Evolutionary conservation across 495 filamentous ascomycete species (phyloP), one percentile per base, ranked within the genome.

Genomic region (Lophium mytilinum): DNA sequence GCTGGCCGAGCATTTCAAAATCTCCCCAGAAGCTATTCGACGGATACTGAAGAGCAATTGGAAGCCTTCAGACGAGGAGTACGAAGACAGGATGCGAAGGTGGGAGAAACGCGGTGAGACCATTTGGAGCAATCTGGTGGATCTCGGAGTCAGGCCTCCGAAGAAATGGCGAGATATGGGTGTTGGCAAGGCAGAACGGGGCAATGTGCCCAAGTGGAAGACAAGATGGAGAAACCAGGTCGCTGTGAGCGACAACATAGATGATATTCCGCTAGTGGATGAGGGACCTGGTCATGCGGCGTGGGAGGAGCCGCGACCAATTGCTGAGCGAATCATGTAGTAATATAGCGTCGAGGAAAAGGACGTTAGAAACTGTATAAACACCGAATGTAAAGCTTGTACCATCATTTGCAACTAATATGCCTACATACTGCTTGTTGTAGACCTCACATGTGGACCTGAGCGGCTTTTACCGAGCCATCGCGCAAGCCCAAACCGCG

Each of bases 41-140:
- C 76, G 93, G 18, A 93, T 98, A 34, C 70, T 98, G 63, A 89
- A 81, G 68, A 85, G 81, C 67, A 92, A 86, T 57, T 97, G 93
- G 93, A 73, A 67, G 56, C 86, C 90, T 1, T 78, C 70, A 10
- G 72, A 79, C 9, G 79, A 83, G 9, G 84, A 90, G 63, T 56
- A 69, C 21, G 76, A 80, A 37, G 73, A 82, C 6, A 79, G 89
- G 49, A 76, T 82, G 62, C 63, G 73, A 57, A 75, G 88, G 53
- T 98, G 93, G 93, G 81, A 85, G 59, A 84, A 79, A 34, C 79
- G 93, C 45, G 89, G 90, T 18, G 82, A 84, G 62, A 73, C 72
- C 30, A 87, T 95, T 56, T 95, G 89, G 89, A 71, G 72, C 49
- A 76, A 83, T 37, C 79, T 87, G 78, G 83, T 82, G 7, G 86